phyloP scores from a whole-genome alignment of 768 basidiomycete genomes.

The Termitomyces titanicus region DNA sequence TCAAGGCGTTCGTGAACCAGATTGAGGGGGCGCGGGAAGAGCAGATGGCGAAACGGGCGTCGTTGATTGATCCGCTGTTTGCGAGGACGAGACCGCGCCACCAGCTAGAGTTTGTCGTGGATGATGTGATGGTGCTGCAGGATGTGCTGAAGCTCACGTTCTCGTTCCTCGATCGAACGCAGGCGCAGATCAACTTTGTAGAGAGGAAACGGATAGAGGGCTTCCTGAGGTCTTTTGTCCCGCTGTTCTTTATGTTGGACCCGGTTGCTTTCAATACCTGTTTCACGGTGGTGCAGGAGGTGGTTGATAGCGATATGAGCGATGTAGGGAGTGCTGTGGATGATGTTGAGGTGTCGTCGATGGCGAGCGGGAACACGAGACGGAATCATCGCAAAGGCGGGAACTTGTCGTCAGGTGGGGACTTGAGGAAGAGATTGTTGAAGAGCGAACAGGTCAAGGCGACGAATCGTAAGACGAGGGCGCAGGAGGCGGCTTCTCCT shows the following conservation, averaged over 20 bases:
- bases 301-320: conserved; percentile 51
- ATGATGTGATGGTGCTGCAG: conserved; percentile 73
- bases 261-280: conserved; percentile 65
- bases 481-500: conserved; percentile 44
- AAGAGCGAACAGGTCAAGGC: conserved; percentile 84
- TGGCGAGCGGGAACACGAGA: conserved; percentile 35
- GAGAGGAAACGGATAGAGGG: conserved; percentile 84
- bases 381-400: conserved; percentile 23
- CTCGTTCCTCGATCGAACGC: conserved; percentile 87
- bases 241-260: conserved; percentile 77
- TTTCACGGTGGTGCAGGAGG: conserved; percentile 58
- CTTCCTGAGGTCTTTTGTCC: conserved; percentile 72
- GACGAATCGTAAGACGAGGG: conserved; percentile 54
- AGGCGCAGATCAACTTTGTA: conserved; percentile 61
- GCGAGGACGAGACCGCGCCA: conserved; percentile 64
- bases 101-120: conserved; percentile 78
- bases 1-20: conserved; percentile 76
- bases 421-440: conserved; percentile 74
- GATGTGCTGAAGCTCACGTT: conserved; percentile 87
- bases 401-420: conserved; percentile 40
- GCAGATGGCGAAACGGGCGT: conserved; percentile 72
- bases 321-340: conserved; percentile 38
- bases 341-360: conserved; percentile 36
- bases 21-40: conserved; percentile 84
- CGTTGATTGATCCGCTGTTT: conserved; percentile 50